Evolutionary conservation across 805 yeast genomes (phyloP), one percentile per base, ranked within the genome.

Genomic region (Candida cerambycidarum): DNA sequence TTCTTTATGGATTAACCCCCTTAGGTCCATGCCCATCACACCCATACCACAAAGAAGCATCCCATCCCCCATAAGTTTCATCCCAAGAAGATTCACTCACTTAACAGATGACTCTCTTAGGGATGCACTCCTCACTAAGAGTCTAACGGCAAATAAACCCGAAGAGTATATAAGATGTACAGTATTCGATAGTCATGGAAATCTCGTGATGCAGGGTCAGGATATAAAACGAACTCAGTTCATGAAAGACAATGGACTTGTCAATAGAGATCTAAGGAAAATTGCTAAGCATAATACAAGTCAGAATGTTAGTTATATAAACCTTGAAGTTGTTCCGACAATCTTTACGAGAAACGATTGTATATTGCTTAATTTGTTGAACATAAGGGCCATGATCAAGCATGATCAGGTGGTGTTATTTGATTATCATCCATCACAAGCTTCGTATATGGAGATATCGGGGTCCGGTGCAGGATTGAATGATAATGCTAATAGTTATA

Each of bases 261-360:
- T 73, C 0, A 76, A 81, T 38, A 78, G 86, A 44, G 83, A 86
- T 25, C 73, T 82, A 18, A 73, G 84, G 57, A 64, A 76, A 73
- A 44, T 79, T 25, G 75, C 76, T 24, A 51, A 68, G 23, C 58
- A 57, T 43, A 56, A 54, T 15, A 47, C 47, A 11, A 51, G 50
- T 1, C 41, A 46, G 12, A 28, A 48, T 4, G 45, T 51, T 6
- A 44, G 47, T 13, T 57, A 59, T 24, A 52, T 58, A 32, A 58
- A 61, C 42, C 57, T 61, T 34, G 83, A 78, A 49, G 75, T 79
- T 23, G 83, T 79, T n/a, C 83, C 83, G 0, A 72, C 80, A 29
- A 63, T 79, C 2, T 59, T 78, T 39, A 69, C 76, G 1, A 58
- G 82, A 32, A 66, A 68, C 11, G 60, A 71, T 47, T 67, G 76